Evolutionary conservation across 768 basidiomycete species (phyloP).

Genomic region (Auricularia cornea): DNA sequence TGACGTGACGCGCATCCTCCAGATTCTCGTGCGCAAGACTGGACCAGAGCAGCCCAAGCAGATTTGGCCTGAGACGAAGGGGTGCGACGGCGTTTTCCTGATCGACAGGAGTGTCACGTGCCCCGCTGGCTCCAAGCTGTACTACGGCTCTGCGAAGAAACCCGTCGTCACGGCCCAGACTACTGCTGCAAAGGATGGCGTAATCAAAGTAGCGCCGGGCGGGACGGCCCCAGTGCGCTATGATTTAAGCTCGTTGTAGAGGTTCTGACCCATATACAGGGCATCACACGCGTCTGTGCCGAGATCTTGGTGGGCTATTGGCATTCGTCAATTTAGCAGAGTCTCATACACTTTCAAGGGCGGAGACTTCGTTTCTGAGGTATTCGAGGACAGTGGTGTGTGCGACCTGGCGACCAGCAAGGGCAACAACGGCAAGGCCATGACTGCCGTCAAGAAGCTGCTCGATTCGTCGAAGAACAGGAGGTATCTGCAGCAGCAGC

Average conservation of each 20-base stretch:
- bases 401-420: constrained; percentile 3
- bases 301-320: neutral
- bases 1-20: neutral
- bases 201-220: neutral
- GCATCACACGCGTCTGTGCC: neutral
- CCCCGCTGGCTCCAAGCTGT: neutral
- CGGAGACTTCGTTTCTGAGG: neutral
- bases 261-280: neutral
- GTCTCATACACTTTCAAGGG: neutral
- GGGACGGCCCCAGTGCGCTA: neutral
- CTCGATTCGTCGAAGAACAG: neutral
- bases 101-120: neutral
- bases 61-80: neutral
- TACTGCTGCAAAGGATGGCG: neutral
- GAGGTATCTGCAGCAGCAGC: neutral
- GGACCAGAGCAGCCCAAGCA: neutral
- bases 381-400: neutral
- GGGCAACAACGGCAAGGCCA: neutral
- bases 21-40: neutral
- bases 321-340: no score
- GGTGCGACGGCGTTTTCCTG: neutral
- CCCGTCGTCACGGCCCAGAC: neutral
- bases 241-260: neutral
- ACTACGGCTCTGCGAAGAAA: neutral
- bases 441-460: neutral